Evolutionary conservation across 495 filamentous ascomycete genomes (phyloP).

Genomic region (Stereocaulon alpinum): DNA sequence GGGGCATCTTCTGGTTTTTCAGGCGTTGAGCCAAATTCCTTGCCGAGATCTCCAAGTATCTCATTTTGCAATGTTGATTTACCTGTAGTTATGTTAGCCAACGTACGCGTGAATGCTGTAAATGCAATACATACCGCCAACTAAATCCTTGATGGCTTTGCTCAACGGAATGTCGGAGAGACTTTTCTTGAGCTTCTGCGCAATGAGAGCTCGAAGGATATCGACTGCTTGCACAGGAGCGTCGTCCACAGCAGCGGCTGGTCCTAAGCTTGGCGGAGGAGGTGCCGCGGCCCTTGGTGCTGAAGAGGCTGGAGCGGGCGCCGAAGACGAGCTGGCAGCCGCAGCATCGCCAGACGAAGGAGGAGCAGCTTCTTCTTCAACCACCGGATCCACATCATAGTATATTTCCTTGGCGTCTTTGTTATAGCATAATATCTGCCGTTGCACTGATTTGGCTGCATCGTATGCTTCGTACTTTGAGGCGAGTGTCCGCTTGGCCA

Average conservation of each 20-base stretch:
- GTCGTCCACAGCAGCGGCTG: constrained; percentile 82
- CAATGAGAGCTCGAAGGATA: constrained; percentile 79
- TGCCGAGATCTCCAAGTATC: constrained; percentile 89
- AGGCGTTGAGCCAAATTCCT: constrained; percentile 95
- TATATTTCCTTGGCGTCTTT: constrained; percentile 99
- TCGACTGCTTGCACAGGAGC: constrained; percentile 78
- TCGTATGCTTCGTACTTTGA: constrained; percentile 99
- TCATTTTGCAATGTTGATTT: constrained; percentile 98
- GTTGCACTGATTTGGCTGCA: constrained; percentile 86
- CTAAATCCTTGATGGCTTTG: constrained; percentile 98
- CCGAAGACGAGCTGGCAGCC: constrained; percentile 29
- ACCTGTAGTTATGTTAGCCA: constrained; percentile 39
- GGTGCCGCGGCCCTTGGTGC: constrained; percentile 42
- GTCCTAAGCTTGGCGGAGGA: constrained; percentile 63
- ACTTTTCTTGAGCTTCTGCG: constrained; percentile 98
- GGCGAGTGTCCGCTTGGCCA: constrained; percentile 92
- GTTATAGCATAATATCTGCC: constrained; percentile 98
- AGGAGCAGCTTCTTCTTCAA: constrained; percentile 67
- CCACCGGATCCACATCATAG: constrained; percentile 93
- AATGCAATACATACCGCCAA: constrained; percentile 66
- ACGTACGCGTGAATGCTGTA: neutral
- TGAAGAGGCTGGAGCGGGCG: constrained; percentile 35
- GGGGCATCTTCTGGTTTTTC: constrained; percentile 98
- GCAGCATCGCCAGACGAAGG: constrained; percentile 36
- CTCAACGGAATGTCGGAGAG: constrained; percentile 79